Conservation (phyloP, 306 rosid species). For the Cicer cuneatum region DNA sequence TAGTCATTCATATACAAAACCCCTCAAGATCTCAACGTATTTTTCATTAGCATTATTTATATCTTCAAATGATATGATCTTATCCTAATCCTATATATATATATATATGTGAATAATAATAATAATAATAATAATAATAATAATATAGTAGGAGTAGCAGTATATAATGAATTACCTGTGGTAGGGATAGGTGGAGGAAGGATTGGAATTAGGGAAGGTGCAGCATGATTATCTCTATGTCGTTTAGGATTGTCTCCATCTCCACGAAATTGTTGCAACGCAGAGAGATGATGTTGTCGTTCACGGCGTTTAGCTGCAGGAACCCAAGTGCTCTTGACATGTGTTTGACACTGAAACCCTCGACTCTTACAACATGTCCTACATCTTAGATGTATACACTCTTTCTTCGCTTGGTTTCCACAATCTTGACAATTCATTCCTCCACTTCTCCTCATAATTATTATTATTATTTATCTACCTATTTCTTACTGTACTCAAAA, state of each 20-base stretch:
- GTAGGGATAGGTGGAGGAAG: slow-evolving; percentile 54
- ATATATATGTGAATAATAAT: not conserved
- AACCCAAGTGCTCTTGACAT: slow-evolving; percentile 98
- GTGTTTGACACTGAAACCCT: slow-evolving; percentile 93
- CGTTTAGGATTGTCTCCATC: slow-evolving; percentile 54
- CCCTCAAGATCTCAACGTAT: not conserved
- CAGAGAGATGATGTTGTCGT: slow-evolving; percentile 72
- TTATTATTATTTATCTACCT: slow-evolving; percentile 50
- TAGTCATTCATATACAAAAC: not conserved
- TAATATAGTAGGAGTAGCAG: not conserved
- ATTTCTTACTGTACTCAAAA: slow-evolving; percentile 63
- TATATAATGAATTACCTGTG: slow-evolving; percentile 60
- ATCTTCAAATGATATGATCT: not conserved
- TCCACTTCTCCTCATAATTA: slow-evolving; percentile 56
- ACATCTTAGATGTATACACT: slow-evolving; percentile 79
- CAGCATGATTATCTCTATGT: slow-evolving; percentile 52
- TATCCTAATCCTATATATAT: too few species aligned
- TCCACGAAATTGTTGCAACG: slow-evolving; percentile 46
- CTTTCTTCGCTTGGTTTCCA: slow-evolving; percentile 97
- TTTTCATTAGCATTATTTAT: not conserved
- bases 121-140: too few species aligned
- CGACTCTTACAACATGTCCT: slow-evolving; percentile 95
- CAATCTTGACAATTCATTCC: slow-evolving; percentile 89
- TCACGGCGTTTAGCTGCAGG: slow-evolving; percentile 95
- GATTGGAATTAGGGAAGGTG: slow-evolving; percentile 51